These are phyloP conservation scores for Scutellaria barbata DNA, from an alignment of 257 asterid genomes.

Conservation along the genomic window DNA sequence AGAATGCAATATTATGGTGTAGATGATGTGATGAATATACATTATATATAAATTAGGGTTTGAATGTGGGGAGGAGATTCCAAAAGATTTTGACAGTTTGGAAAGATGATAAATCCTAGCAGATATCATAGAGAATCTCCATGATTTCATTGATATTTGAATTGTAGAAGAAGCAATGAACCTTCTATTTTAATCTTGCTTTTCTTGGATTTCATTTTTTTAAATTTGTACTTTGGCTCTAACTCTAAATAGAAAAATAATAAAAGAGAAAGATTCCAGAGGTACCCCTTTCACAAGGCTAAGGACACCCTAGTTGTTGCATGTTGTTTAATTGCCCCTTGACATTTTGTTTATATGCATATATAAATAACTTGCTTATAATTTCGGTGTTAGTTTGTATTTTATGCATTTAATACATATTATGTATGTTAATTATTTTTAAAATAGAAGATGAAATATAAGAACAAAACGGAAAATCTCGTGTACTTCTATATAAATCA, in stretches of 20 bases:
- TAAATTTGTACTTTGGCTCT: slow-evolving; percentile 7
- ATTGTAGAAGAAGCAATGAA: slow-evolving; percentile 50
- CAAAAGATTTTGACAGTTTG: slow-evolving; percentile 46
- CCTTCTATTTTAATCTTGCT: slow-evolving; percentile 26
- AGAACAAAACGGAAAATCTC: too few species aligned
- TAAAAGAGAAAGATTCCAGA: not conserved
- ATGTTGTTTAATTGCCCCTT: slow-evolving; percentile 32
- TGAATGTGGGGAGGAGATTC: slow-evolving; percentile 37
- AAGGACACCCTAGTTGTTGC: slow-evolving; percentile 16
- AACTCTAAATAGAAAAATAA: not conserved
- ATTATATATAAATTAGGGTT: not conserved
- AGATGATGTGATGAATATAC: slow-evolving; percentile 4
- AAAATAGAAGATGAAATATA: too few species aligned
- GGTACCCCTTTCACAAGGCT: slow-evolving; percentile 29
- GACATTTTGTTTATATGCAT: not conserved
- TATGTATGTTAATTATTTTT: too few species aligned
- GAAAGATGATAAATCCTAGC: slow-evolving; percentile 42
- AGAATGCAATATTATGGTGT: not conserved
- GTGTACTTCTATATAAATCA: too few species aligned
- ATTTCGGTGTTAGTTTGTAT: too few species aligned
- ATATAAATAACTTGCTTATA: slow-evolving; percentile 2
- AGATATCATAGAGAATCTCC: slow-evolving; percentile 48
- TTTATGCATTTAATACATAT: too few species aligned
- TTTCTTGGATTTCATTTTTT: slow-evolving; percentile 9
- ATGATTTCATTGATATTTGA: slow-evolving; percentile 43